Percentiles rank a stretch among this genome's conserved stretches.
Evolutionary conservation across 2,329 filamentous ascomycete genomes (phyloP).

Genomic region (Epicoccum sorghinum): DNA sequence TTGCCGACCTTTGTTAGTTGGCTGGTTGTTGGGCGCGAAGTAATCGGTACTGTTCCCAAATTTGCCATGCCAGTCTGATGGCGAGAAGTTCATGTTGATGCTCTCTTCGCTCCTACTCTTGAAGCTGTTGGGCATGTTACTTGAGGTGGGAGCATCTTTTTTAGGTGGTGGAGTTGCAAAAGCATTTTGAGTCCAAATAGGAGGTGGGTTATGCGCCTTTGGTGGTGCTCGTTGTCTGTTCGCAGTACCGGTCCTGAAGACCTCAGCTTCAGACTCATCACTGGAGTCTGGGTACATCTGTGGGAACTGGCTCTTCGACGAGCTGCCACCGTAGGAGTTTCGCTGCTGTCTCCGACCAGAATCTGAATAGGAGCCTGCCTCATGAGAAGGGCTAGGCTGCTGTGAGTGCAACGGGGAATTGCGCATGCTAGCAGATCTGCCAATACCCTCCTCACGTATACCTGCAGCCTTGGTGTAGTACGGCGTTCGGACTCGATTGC

Average conservation of each 20-base stretch:
- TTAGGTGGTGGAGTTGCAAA: constrained; percentile 29
- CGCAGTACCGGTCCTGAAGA: constrained; percentile 20
- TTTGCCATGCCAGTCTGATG: constrained; percentile 54
- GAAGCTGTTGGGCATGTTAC: constrained; percentile 36
- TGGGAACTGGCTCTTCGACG: constrained; percentile 28
- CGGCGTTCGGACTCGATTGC: constrained; percentile 57
- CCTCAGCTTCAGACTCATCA: constrained; percentile 31
- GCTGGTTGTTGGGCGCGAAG: constrained; percentile 46
- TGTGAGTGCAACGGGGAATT: constrained; percentile 50
- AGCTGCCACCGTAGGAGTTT: constrained; percentile 31
- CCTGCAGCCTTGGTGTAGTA: constrained; percentile 60
- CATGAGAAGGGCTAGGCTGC: constrained; percentile 29
- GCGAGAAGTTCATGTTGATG: constrained; percentile 58
- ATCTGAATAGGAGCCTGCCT: constrained; percentile 38
- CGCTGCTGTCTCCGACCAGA: constrained; percentile 37
- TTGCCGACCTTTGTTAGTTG: constrained; percentile 33
- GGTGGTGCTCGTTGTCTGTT: constrained; percentile 21
- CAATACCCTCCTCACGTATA: constrained; percentile 61
- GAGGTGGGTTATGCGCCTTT: constrained; percentile 23
- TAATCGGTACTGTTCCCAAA: constrained; percentile 53
- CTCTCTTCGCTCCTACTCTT: constrained; percentile 56
- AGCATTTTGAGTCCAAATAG: constrained; percentile 22
- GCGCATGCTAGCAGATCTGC: constrained; percentile 60
- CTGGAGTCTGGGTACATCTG: constrained; percentile 42
- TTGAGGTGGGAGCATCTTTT: constrained; percentile 20